Percentiles rank a stretch among this genome's conserved stretches.
Conservation (phyloP, 2,329 filamentous ascomycete species). For the Sclerotinia sclerotiorum region DNA sequence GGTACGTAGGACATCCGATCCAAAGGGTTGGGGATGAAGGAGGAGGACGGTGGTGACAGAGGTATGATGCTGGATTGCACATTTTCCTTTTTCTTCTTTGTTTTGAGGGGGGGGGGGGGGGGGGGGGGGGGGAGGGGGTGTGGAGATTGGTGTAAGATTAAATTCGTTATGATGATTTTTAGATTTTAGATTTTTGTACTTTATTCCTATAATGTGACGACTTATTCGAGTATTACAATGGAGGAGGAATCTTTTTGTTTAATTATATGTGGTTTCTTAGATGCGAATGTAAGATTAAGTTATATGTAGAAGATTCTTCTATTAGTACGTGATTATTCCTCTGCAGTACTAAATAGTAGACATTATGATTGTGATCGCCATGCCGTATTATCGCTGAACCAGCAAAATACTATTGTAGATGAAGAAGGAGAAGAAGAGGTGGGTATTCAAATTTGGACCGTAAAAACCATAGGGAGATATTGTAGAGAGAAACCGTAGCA, state of each 20-base stretch:
- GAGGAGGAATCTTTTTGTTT: background rate
- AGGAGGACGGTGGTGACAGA: slow-evolving; percentile 8
- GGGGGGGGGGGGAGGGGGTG: no score
- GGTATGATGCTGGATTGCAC: background rate
- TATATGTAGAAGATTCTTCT: background rate
- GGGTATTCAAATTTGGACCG: background rate
- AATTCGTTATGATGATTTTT: background rate
- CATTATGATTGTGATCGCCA: background rate
- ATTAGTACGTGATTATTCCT: background rate
- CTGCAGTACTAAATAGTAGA: background rate
- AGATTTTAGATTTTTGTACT: no score
- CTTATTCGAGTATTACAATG: no score
- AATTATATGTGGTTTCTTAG: no score
- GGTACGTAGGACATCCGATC: background rate
- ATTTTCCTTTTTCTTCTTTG: background rate
- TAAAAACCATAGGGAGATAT: no score
- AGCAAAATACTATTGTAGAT: background rate
- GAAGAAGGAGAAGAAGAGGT: background rate
- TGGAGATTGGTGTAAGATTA: background rate
- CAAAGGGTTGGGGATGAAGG: background rate
- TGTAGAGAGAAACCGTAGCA: no score
- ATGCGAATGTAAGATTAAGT: no score
- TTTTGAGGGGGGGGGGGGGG: background rate
- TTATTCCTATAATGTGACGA: background rate
- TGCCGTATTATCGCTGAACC: background rate